Conservation (phyloP, 2,329 filamentous ascomycete genomes). For the Neofusicoccum cordaticola region DNA sequence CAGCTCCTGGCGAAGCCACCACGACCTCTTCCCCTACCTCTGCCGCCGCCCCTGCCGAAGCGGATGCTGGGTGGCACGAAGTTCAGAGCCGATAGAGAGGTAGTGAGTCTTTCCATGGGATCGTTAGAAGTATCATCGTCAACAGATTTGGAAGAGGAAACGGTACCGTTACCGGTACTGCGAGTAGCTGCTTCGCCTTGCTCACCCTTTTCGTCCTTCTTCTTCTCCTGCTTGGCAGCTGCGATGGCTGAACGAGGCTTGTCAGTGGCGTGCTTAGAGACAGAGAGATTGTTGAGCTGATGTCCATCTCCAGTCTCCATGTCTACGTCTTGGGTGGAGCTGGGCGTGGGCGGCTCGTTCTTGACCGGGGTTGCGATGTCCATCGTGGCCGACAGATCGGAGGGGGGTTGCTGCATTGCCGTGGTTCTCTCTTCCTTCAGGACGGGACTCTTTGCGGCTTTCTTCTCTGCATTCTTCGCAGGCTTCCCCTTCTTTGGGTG, state of each 20-base stretch:
- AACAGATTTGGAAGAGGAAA: conserved; percentile 5
- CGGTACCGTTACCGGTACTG: conserved; percentile 2
- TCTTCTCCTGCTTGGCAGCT: background rate
- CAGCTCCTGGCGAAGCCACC: conserved; percentile 6
- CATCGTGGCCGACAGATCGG: background rate
- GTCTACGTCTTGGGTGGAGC: background rate
- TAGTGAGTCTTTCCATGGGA: conserved; percentile 62
- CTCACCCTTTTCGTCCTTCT: background rate
- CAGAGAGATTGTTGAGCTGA: background rate
- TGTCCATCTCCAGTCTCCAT: background rate
- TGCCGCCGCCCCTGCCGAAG: conserved; percentile 54
- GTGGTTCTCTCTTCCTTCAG: background rate
- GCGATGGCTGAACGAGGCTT: background rate
- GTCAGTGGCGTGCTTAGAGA: background rate
- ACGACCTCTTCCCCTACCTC: background rate
- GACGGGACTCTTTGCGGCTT: background rate
- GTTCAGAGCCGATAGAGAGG: conserved; percentile 68
- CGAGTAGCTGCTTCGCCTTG: background rate
- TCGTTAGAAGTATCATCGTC: conserved; percentile 35
- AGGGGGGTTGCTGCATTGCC: background rate
- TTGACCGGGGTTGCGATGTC: background rate
- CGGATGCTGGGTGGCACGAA: conserved; percentile 68
- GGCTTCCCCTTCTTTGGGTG: background rate
- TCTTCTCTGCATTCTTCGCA: background rate
- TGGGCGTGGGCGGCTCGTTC: background rate